Evolutionary conservation across 2,329 filamentous ascomycete species (phyloP), one percentile per base, ranked within the genome.

Genomic region (Diaporthe caulivora): DNA sequence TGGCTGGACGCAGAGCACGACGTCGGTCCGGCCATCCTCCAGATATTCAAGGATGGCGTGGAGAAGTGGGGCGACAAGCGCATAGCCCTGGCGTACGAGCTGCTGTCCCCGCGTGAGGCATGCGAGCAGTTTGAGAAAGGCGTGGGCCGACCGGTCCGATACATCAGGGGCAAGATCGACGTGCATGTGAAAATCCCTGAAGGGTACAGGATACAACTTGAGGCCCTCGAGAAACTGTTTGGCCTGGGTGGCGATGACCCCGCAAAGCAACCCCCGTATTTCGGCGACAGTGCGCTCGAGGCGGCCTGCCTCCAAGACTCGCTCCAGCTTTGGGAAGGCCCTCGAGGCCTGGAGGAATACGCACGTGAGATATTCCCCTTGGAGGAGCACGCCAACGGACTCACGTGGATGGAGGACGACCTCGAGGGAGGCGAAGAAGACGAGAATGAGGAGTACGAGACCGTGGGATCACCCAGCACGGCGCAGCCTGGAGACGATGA

Each of bases 1-100:
- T 99, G 96, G 95, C 87, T 99, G 51, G 97, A 99, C 80, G 95
- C 95, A 6, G 97, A 98, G 83, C 96, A 98, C 80, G 97, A 99
- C 79, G 93, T 98, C 55, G 97, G 97, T 5, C 95, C 97, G 1
- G 94, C 96, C 2, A 91, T 98, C 60, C 86, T 98, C 72, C 96
- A 98, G 81, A 92, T 98, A 72, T 96, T 98, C 88, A 98, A 98
- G 83, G 95, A 98, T 81, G 96, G 96, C 1, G 89, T 94, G 7
- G 87, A 89, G 76, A 95, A 94, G 82, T 98, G 96, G 95, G 92
- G 92, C n/a, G 87, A 86, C 68, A 86, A 88, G 79, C 86, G 95
- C 73, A 94, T 98, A 75, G 94, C 95, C 21, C 88, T 98, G 62
- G 95, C 96, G 5, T 98, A 97, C 81, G 95, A 98, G 82, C 93